phyloP scores from a whole-genome alignment of 2,329 filamentous ascomycete genomes.

The Sporothrix inflata region DNA sequence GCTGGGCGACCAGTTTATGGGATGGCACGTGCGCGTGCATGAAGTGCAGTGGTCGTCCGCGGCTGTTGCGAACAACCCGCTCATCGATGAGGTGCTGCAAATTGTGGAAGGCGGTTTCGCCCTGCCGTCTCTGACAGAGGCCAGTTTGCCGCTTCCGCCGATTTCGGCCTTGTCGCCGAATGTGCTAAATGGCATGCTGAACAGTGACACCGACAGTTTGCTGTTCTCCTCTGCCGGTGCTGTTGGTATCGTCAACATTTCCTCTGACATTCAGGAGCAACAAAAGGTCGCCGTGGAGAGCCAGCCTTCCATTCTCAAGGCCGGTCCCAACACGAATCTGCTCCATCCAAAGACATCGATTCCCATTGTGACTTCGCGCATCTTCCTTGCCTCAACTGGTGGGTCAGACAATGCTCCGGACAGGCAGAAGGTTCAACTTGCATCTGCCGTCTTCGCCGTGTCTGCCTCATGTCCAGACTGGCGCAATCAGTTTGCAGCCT shows the following conservation, averaged over 20 bases:
- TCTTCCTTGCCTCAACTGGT: background rate
- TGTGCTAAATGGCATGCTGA: background rate
- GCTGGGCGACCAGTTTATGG: background rate
- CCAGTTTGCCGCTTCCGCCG: background rate
- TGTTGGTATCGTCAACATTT: conserved; percentile 3
- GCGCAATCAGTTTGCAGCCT: background rate
- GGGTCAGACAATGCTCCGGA: background rate
- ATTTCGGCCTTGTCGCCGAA: background rate
- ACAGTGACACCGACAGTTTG: background rate
- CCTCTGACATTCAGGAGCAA: background rate
- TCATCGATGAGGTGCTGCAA: conserved; percentile 1
- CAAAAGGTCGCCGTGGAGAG: background rate
- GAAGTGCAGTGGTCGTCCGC: background rate
- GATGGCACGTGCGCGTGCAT: conserved; percentile 18
- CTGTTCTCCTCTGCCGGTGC: conserved; percentile 9
- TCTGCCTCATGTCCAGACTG: conserved; percentile 2
- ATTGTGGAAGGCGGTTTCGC: conserved; percentile 20
- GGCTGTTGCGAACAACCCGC: background rate
- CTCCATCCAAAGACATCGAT: conserved; percentile 20
- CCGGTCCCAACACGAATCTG: conserved; percentile 10
- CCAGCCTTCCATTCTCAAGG: background rate
- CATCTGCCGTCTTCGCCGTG: background rate
- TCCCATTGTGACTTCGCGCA: background rate
- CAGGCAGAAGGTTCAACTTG: background rate
- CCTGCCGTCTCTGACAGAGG: background rate